phyloP scores from a whole-genome alignment of 441 rosid genomes.

The Aquilaria agallochum region DNA sequence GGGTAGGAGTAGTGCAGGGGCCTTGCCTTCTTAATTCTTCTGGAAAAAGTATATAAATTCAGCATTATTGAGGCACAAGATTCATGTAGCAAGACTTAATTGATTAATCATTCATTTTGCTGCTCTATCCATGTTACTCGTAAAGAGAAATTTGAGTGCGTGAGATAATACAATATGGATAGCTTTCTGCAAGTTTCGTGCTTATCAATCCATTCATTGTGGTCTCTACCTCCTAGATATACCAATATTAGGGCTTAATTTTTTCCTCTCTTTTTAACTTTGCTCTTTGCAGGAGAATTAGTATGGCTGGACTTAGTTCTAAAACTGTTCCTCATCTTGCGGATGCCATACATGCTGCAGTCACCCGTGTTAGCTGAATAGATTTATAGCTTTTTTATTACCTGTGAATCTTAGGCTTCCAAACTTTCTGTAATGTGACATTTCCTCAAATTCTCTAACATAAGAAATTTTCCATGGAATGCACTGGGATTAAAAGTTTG shows the following conservation, averaged over 20 bases:
- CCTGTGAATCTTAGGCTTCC: neutral
- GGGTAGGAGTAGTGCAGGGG: too few relatives aligned
- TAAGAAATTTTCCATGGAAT: neutral
- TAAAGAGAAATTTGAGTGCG: neutral
- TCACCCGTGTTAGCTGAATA: constrained; percentile 25
- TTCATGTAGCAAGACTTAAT: too few relatives aligned
- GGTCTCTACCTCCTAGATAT: neutral
- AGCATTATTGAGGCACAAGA: too few relatives aligned
- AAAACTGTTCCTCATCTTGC: constrained; percentile 56
- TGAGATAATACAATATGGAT: neutral
- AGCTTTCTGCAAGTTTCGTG: neutral
- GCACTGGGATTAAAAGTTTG: neutral
- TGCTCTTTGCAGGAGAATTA: constrained; percentile 54
- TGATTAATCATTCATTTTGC: neutral
- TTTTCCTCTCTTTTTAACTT: neutral
- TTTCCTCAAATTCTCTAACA: neutral
- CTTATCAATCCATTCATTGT: neutral
- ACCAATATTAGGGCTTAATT: neutral
- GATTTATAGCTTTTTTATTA: neutral
- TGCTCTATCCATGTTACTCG: neutral
- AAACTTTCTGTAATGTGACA: neutral
- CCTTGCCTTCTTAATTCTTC: too few relatives aligned
- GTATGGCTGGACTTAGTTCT: constrained; percentile 59
- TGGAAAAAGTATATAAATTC: too few relatives aligned
- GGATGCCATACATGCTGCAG: constrained; percentile 61